Conservation (phyloP, 2,329 filamentous ascomycete genomes). For the Neofusicoccum ribis region DNA sequence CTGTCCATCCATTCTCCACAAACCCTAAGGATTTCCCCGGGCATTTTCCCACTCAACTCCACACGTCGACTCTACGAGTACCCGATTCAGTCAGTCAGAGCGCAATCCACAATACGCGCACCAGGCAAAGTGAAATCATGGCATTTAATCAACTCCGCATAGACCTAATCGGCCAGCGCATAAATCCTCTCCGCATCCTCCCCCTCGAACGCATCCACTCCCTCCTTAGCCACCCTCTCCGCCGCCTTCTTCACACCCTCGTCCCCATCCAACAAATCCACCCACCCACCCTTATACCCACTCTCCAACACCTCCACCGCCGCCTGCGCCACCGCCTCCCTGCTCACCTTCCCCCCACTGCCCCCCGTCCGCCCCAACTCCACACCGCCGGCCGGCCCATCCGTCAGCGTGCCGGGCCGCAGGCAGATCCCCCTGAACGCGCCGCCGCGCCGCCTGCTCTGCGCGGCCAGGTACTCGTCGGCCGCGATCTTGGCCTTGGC, state of each 20-base stretch:
- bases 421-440: slow-evolving; percentile 53
- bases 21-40: no score
- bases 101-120: no score
- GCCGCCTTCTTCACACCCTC: slow-evolving; percentile 49
- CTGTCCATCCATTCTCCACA: no score
- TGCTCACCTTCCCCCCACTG: slow-evolving; percentile 43
- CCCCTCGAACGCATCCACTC: slow-evolving; percentile 50
- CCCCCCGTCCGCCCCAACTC: slow-evolving; percentile 47
- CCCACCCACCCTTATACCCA: slow-evolving; percentile 52
- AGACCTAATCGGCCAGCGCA: not conserved
- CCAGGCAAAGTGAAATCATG: no score
- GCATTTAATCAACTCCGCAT: no score
- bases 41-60: no score
- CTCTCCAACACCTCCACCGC: slow-evolving; percentile 51
- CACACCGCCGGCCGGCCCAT: slow-evolving; percentile 49
- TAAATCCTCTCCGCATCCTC: slow-evolving; percentile 53
- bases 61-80: no score
- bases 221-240: slow-evolving; percentile 45
- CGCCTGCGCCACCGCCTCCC: slow-evolving; percentile 55
- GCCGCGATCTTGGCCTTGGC: slow-evolving; percentile 57
- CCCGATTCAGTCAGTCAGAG: no score
- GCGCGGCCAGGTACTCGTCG: slow-evolving; percentile 55
- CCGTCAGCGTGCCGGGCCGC: slow-evolving; percentile 51
- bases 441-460: slow-evolving; percentile 34
- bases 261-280: slow-evolving; percentile 55